Evolutionary conservation across 2,329 filamentous ascomycete species (phyloP), one percentile per base, ranked within the genome.

Genomic region (Microcyclospora pomicola): DNA sequence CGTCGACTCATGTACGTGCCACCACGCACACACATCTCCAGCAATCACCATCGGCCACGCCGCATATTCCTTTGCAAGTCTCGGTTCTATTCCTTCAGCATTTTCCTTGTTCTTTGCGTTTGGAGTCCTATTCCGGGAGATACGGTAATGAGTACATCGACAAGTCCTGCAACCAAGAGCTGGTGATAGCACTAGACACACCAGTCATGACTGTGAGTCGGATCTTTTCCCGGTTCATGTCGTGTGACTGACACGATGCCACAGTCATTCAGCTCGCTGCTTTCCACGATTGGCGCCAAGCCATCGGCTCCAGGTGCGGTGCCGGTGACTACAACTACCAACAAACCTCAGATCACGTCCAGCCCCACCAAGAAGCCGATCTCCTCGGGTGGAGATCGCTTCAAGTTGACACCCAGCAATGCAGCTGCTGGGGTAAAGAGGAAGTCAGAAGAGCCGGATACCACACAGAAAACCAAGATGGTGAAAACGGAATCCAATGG

Each of bases 391-490:
- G 33, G 40, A 34, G 41, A 45, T 37, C 37, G 40, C 34, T 42
- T 45, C 37, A 48, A 45, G 32, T 44, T 45, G n/a, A 42, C 40
- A 9, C 33, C 51, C 5, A 50, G 39, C 37, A 50, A 53, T 44
- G 44, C 49, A 2, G 47, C 48, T 15, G 48, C 54, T 33, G 51
- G 52, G 19, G 42, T 54, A 32, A 56, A 60, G 47, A 48, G 58
- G 35, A 57, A 56, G 39, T 45, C 56, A 47, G 54, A 65, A 40
- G 52, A 59, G 46, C 46, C 50, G 36, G 60, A 58, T 24, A 49
- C 56, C 36, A 43, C 49, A 33, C 45, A 55, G 7, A 53, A 53
- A 41, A 38, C 54, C 19, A 62, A 61, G 38, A 51, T 55, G 2
- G 36, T 44, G 13, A 50, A 42, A 39, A 49, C 46, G 14, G 49